Percentiles rank a stretch among this genome's conserved stretches.
Evolutionary conservation across 129 eudicot species (phyloP).

Genomic region (Deinandra increscens): DNA sequence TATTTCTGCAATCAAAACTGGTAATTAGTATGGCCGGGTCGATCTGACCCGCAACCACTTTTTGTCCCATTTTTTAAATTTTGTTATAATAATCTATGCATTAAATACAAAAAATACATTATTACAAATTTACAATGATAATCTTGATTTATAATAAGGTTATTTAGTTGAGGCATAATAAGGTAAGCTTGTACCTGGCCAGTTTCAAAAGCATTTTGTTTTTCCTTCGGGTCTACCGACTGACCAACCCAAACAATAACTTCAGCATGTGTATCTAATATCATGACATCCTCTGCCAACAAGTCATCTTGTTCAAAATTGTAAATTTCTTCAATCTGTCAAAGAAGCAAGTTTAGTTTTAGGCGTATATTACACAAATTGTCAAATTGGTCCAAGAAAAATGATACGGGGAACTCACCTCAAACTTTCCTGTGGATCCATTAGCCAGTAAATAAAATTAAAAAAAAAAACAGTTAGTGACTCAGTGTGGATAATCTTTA

Average conservation of each 20-base stretch:
- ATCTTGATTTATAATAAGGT: not conserved
- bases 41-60: not conserved
- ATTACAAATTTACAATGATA: not conserved
- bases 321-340: constrained; percentile 84
- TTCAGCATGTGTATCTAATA: constrained; percentile 95
- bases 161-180: constrained; percentile 9
- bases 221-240: constrained; percentile 71
- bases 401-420: constrained; percentile 46
- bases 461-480: constrained; percentile 32
- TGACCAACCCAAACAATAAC: constrained; percentile 97
- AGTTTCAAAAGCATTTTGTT: constrained; percentile 73
- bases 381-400: not conserved
- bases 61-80: not conserved
- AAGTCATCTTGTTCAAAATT: constrained; percentile 92
- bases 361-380: not conserved
- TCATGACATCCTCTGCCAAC: constrained; percentile 81
- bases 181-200: constrained; percentile 60
- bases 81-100: not conserved
- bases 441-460: constrained; percentile 30
- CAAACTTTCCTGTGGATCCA: constrained; percentile 70
- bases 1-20: constrained; percentile 70
- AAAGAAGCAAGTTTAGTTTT: not conserved
- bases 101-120: not conserved
- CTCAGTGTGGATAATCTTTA: constrained; percentile 35
- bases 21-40: not conserved